A percentile compares a stretch with the other conserved stretches of the same genome.
These are phyloP conservation scores for Pseudohyphozyma bogoriensis DNA, from an alignment of 768 basidiomycete genomes.

Conservation along the genomic window DNA sequence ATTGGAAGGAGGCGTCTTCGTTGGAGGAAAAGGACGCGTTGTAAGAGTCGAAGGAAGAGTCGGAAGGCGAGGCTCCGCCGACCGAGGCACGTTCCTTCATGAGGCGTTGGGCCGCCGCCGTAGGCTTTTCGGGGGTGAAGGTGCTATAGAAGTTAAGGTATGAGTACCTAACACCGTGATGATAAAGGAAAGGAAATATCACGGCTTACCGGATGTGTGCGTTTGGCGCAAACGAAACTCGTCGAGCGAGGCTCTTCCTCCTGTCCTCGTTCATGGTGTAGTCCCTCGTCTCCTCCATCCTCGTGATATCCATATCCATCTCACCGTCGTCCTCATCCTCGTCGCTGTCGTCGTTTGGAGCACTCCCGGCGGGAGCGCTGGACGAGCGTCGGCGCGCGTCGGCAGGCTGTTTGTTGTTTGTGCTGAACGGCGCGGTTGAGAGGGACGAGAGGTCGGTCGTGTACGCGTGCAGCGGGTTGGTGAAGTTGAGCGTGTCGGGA, in stretches of 20 bases:
- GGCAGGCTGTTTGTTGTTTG: no score
- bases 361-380: background rate
- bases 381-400: background rate
- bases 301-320: conserved; percentile 15
- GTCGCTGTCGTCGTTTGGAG: conserved; percentile 5
- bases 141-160: background rate
- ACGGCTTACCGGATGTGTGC: conserved; percentile 27
- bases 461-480: background rate
- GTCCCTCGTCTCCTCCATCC: conserved; percentile 12
- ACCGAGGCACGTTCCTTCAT: background rate
- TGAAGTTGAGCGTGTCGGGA: conserved; percentile 9
- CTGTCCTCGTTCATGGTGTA: conserved; percentile 5
- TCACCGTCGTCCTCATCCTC: conserved; percentile 12
- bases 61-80: background rate
- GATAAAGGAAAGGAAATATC: background rate
- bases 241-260: conserved; percentile 13
- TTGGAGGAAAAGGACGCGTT: conserved; percentile 6
- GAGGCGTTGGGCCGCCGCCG: conserved; percentile 18
- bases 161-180: no score
- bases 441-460: conserved; percentile 20
- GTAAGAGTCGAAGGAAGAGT: background rate
- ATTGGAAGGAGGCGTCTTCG: background rate
- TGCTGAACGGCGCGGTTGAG: conserved; percentile 3
- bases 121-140: conserved; percentile 23
- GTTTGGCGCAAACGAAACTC: conserved; percentile 30